phyloP scores from a whole-genome alignment of 1,284 basidiomycete species.

The Chondrostereum purpureum region DNA sequence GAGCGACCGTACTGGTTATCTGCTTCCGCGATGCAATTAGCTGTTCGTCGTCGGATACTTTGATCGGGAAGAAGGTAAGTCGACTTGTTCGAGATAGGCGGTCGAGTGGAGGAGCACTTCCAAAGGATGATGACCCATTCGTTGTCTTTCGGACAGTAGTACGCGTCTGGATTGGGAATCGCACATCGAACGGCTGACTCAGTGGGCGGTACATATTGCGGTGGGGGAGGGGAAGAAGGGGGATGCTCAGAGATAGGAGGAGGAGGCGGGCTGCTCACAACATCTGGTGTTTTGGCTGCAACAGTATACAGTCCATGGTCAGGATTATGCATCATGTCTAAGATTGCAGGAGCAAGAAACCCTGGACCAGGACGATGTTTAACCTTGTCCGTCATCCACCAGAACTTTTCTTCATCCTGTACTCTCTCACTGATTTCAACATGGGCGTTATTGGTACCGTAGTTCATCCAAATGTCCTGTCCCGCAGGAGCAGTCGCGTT shows the following conservation, averaged over 20 bases:
- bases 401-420: slow-evolving; percentile 50
- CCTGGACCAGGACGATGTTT: slow-evolving; percentile 57
- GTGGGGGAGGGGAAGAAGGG: slow-evolving; percentile 18
- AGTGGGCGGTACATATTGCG: slow-evolving; percentile 32
- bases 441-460: slow-evolving; percentile 19
- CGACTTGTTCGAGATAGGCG: slow-evolving; percentile 50
- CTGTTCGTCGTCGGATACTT: slow-evolving; percentile 38
- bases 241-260: slow-evolving; percentile 16
- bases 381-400: slow-evolving; percentile 52
- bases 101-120: slow-evolving; percentile 53
- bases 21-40: slow-evolving; percentile 45
- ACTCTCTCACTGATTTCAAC: slow-evolving; percentile 48
- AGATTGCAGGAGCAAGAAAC: slow-evolving; percentile 58
- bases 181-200: slow-evolving; percentile 57
- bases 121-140: slow-evolving; percentile 71
- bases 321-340: slow-evolving; percentile 58
- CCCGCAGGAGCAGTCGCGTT: background rate
- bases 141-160: slow-evolving; percentile 73
- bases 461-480: background rate
- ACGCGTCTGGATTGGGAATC: slow-evolving; percentile 72
- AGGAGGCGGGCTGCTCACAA: slow-evolving; percentile 15
- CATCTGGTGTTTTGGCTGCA: slow-evolving; percentile 31
- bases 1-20: slow-evolving; percentile 35
- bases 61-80: slow-evolving; percentile 48
- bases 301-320: slow-evolving; percentile 67